Conservation (phyloP, 2,329 filamentous ascomycete species). For the Xylaria multiplex region DNA sequence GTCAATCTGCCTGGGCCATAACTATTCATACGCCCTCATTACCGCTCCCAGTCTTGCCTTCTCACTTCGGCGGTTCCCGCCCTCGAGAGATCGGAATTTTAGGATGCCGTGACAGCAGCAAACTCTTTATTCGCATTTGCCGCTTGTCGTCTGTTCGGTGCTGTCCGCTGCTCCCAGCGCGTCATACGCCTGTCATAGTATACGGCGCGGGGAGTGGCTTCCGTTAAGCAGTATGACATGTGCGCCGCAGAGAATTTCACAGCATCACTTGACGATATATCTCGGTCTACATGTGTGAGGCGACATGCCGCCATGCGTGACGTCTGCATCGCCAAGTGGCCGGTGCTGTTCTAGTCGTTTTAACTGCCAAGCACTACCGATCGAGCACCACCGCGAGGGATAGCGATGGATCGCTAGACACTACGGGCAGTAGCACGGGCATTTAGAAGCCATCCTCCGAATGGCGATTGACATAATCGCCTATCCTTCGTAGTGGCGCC, state of each 20-base stretch:
- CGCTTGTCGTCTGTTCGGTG: constrained; percentile 6
- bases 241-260: constrained; percentile 19
- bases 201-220: background rate
- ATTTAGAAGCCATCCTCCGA: background rate
- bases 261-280: constrained; percentile 26
- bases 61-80: constrained; percentile 9
- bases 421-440: background rate
- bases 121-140: constrained; percentile 13
- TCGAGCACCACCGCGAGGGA: constrained; percentile 1
- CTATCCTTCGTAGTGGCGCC: background rate
- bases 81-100: constrained; percentile 19
- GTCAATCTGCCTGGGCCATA: constrained; percentile 14
- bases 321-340: constrained; percentile 26
- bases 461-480: constrained; percentile 4
- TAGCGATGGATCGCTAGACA: background rate
- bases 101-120: background rate
- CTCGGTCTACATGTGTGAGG: constrained; percentile 21
- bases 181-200: constrained; percentile 12
- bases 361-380: constrained; percentile 12
- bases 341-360: constrained; percentile 17
- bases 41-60: background rate
- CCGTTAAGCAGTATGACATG: constrained; percentile 24
- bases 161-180: constrained; percentile 12
- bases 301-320: constrained; percentile 22
- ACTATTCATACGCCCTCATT: constrained; percentile 15